Evolutionary conservation across 306 rosid genomes (phyloP), one percentile per base, ranked within the genome.

Genomic region (Acacia acuminata): DNA sequence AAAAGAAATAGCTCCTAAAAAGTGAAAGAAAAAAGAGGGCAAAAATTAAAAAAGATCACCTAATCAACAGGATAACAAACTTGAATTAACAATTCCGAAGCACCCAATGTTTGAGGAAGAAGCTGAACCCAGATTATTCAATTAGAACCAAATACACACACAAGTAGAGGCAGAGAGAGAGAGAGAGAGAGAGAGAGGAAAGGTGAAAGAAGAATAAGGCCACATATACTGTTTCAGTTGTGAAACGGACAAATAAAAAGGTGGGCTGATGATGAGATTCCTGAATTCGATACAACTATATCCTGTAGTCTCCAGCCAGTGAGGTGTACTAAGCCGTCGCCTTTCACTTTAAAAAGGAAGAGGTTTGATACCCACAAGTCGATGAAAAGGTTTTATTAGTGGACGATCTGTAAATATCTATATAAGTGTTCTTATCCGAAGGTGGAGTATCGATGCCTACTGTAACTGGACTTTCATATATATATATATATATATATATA

Each of bases 191-290:
- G 77, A 85, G 25, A 85, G 79, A 45, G 75, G 53, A 60, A 70
- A 82, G 82, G 76, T 20, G 77, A 82, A 2, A 12, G 32, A 12
- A 85, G 87, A 80, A 11, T 45, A 30, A 64, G 68, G 65, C 75
- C 88, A 85, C 86, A 66, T 79, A 82, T 36, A 75, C 88, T 47
- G 87, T 53, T 81, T 84, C 88, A 61, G 91, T 81, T 88, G 91
- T 87, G 94, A 91, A 91, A 91, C 90, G 70, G 97, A 91, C 92
- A 89, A 88, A 82, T 81, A 7, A 55, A 88, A 86, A 76, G 89
- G 88, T 73, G 30, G 48, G 91, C 81, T 79, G 83, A 82, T 88
- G 86, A 89, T 72, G 88, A 73, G 66, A 75, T 85, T 80, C 56
- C 86, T 75, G 63, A 83, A 56, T 65, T 27, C 75, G 72, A 79